Evolutionary conservation across 352 stramenopile species (phyloP), one percentile per base, ranked within the genome.

Genomic region (Phytophthora europaea): DNA sequence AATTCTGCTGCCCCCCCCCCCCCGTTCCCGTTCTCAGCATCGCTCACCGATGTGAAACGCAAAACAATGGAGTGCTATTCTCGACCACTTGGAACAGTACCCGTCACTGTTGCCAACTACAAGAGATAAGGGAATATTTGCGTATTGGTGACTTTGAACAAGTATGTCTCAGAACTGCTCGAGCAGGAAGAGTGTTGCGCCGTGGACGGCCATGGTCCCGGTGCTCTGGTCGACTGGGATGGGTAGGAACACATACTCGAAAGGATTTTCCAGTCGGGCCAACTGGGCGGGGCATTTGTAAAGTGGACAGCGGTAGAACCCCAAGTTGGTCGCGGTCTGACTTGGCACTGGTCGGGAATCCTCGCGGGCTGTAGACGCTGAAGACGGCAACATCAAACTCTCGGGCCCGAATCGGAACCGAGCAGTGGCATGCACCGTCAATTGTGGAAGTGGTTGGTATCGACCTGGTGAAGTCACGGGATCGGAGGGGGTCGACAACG

Each of bases 281-380:
- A 79, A 67, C 20, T 82, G 76, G 18, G 55, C 50, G 10, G 70
- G 64, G 1, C 65, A 80, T 18, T 69, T 40, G 56, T 80, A 91
- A 8, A 91, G 62, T 8, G 83, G 83, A 34, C 83, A 91, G 3
- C 65, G 67, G 54, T 80, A 87, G 51, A 82, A 87, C 18, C 58
- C 55, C 38, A 66, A 52, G 4, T 55, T 65, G 45, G 47, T 26
- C 48, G 26, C 47, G 1, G 31, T 26, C 12, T 62, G 53, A 12
- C 40, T 64, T 31, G 55, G 60, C 51, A 48, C 65, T 22, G 70
- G 65, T 51, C 22, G 52, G 10, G 38, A 34, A 40, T 55, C 36
- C 50, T 72, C 56, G 13, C 38, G 33, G 10, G 18, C 61, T 58
- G 26, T 33, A 20, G 38, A 62, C 16, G 50, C 7, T 6, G 33